phyloP scores from a whole-genome alignment of 306 rosid genomes.

The Lablab purpureus region DNA sequence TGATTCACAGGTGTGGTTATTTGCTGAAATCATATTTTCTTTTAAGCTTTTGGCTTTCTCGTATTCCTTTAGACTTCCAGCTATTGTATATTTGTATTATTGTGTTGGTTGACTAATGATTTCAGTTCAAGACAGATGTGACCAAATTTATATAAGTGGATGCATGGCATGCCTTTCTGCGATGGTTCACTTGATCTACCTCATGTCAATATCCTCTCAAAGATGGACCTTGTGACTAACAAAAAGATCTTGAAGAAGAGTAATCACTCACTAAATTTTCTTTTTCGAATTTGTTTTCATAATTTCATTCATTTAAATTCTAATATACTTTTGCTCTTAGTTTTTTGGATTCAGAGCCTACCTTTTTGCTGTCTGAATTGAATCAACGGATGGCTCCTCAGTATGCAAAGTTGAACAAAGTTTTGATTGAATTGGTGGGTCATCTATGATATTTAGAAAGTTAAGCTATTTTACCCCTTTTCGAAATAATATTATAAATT shows the following conservation, averaged over 20 bases:
- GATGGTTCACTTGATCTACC: constrained; percentile 92
- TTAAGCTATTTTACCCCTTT: background rate
- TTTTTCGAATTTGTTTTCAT: constrained; percentile 15
- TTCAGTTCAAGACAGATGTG: constrained; percentile 76
- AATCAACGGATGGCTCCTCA: constrained; percentile 88
- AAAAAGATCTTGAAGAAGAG: constrained; percentile 84
- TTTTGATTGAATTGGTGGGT: constrained; percentile 81
- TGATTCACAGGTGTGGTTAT: constrained; percentile 80
- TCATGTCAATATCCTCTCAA: constrained; percentile 93
- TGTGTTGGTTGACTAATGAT: constrained; percentile 28
- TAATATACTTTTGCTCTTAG: constrained; percentile 50
- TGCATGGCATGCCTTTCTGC: constrained; percentile 93
- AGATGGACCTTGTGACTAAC: constrained; percentile 89
- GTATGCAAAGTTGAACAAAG: constrained; percentile 85
- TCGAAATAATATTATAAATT: background rate
- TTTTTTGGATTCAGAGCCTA: constrained; percentile 85
- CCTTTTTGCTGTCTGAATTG: constrained; percentile 72
- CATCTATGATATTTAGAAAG: constrained; percentile 1
- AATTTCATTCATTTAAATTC: constrained; percentile 23
- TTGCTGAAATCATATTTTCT: constrained; percentile 14
- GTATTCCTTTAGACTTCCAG: constrained; percentile 4
- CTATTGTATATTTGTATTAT: background rate
- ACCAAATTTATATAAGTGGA: constrained; percentile 96
- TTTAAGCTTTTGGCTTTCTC: constrained; percentile 22
- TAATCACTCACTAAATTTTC: constrained; percentile 41